Conservation (phyloP, 2,329 filamentous ascomycete species). For the Talaromyces rugulosus region DNA sequence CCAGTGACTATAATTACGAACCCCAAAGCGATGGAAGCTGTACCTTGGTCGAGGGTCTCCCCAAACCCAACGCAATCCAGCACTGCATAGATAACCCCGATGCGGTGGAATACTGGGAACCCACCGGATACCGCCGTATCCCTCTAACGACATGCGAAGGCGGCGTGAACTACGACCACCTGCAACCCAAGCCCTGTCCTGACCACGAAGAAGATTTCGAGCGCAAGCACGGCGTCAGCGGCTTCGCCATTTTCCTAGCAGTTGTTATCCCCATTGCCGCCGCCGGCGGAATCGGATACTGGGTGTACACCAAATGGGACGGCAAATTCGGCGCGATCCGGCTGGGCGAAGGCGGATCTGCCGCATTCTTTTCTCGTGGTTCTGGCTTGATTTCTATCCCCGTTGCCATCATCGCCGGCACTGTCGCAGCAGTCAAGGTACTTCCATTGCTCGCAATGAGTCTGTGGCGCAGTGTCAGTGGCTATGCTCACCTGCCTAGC, state of each 20-base stretch:
- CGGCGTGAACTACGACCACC: slow-evolving; percentile 70
- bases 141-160: slow-evolving; percentile 82
- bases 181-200: slow-evolving; percentile 61
- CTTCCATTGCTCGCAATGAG: slow-evolving; percentile 69
- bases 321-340: slow-evolving; percentile 89
- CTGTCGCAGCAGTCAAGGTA: slow-evolving; percentile 66
- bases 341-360: slow-evolving; percentile 62
- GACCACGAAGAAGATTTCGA: slow-evolving; percentile 79
- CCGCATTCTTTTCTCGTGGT: slow-evolving; percentile 60
- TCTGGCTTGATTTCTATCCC: slow-evolving; percentile 77
- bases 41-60: slow-evolving; percentile 67
- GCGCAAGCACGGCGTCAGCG: slow-evolving; percentile 66
- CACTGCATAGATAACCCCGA: slow-evolving; percentile 63
- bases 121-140: slow-evolving; percentile 83
- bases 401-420: slow-evolving; percentile 68
- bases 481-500: slow-evolving; percentile 43
- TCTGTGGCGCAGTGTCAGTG: slow-evolving; percentile 63
- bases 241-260: slow-evolving; percentile 77
- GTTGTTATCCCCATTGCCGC: slow-evolving; percentile 69
- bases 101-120: slow-evolving; percentile 72
- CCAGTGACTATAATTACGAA: slow-evolving; percentile 89
- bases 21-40: slow-evolving; percentile 73
- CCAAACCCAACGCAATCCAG: slow-evolving; percentile 57
- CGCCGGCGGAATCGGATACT: slow-evolving; percentile 74
- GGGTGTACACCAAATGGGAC: slow-evolving; percentile 78